Conservation (phyloP, 495 filamentous ascomycete genomes). For the Hypoxylon crocopeplum region DNA sequence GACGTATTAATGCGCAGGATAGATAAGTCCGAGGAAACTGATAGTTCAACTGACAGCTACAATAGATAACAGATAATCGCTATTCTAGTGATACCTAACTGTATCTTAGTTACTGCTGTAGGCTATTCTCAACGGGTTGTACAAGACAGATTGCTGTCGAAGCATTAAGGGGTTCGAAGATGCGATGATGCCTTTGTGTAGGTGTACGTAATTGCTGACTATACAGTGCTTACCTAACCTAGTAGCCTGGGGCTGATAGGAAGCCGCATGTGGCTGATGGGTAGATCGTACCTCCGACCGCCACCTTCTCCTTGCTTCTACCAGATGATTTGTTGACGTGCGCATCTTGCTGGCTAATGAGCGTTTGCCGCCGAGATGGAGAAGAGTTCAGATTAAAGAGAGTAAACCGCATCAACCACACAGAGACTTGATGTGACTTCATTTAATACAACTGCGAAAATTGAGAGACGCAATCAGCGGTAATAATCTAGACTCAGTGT, state of each 20-base stretch:
- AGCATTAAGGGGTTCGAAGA: no score
- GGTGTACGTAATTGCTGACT: background rate
- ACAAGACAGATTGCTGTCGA: no score
- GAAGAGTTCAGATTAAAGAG: constrained; percentile 5
- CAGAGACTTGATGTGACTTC: no score
- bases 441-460: no score
- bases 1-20: no score
- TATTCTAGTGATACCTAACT: no score
- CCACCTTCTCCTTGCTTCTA: constrained; percentile 32
- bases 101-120: no score
- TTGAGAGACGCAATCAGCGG: background rate
- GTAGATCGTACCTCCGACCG: constrained; percentile 1
- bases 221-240: background rate
- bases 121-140: no score
- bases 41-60: no score
- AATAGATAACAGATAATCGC: no score
- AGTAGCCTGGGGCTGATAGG: background rate
- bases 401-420: background rate
- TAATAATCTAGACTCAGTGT: background rate
- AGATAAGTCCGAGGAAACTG: no score
- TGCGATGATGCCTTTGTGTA: no score
- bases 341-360: constrained; percentile 43
- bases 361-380: constrained; percentile 3
- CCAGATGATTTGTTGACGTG: constrained; percentile 35
- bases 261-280: constrained; percentile 21